Conservation (phyloP, 2,329 filamentous ascomycete species). For the Pestalotiopsis sp. region DNA sequence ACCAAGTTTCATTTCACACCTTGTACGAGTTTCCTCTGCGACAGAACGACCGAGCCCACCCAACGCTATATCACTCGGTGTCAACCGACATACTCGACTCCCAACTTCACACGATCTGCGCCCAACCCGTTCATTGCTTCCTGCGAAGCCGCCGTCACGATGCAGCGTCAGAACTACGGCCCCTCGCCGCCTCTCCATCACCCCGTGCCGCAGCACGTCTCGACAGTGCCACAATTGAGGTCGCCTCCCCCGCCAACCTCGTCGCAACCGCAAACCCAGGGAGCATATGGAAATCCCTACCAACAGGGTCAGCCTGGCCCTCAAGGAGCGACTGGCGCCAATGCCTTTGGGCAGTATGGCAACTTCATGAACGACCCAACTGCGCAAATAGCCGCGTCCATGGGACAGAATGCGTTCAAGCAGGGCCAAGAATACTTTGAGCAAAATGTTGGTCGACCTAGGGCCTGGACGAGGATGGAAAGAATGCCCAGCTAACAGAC, state of each 20-base stretch:
- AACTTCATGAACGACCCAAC: conserved; percentile 96
- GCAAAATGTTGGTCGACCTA: conserved; percentile 72
- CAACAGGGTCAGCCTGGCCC: conserved; percentile 55
- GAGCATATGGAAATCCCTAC: conserved; percentile 73
- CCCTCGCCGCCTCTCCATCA: conserved; percentile 95
- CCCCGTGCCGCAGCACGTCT: conserved; percentile 97
- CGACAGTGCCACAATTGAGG: conserved; percentile 93
- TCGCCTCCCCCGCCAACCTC: conserved; percentile 83
- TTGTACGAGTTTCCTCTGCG: neutral
- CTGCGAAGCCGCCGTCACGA: conserved; percentile 44
- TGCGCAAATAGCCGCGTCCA: conserved; percentile 91
- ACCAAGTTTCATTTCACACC: neutral
- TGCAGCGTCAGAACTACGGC: conserved; percentile 86
- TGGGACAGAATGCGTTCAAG: conserved; percentile 88
- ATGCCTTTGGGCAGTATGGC: conserved; percentile 74
- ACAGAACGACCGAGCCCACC: neutral
- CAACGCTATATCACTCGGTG: neutral
- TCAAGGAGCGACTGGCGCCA: conserved; percentile 51
- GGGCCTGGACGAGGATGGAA: neutral
- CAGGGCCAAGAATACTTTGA: conserved; percentile 94
- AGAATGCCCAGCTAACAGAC: neutral
- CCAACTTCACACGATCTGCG: neutral
- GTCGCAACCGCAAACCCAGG: conserved; percentile 68
- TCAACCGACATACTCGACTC: neutral
- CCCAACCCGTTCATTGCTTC: neutral